Percentiles rank a stretch among this genome's conserved stretches.
phyloP scores from a whole-genome alignment of 768 basidiomycete species.

The Hericium coralloides region DNA sequence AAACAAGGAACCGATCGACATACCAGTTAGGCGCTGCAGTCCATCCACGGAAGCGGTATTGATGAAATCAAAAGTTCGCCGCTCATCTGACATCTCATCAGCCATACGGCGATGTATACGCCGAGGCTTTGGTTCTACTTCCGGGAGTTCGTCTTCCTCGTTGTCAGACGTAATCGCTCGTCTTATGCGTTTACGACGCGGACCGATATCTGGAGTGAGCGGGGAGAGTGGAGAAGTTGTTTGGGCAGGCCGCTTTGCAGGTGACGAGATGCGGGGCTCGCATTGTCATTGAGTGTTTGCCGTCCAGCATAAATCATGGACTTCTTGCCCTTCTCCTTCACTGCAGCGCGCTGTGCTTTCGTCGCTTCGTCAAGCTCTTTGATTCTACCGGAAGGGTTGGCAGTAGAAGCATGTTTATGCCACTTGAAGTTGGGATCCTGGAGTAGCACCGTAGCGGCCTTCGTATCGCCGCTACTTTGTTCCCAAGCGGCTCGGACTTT shows the following conservation, averaged over 20 bases:
- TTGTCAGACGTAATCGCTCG: constrained; percentile 55
- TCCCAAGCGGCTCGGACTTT: constrained; percentile 59
- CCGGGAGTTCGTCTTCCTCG: constrained; percentile 50
- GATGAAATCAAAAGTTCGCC: constrained; percentile 57
- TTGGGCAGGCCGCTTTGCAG: constrained; percentile 18
- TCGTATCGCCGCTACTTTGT: constrained; percentile 51
- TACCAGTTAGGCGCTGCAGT: constrained; percentile 70
- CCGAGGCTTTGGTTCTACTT: constrained; percentile 36
- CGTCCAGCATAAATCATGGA: constrained; percentile 79
- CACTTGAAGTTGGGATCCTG: constrained; percentile 37
- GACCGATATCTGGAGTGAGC: constrained; percentile 31
- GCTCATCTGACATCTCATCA: constrained; percentile 32
- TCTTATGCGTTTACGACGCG: constrained; percentile 42
- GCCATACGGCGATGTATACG: constrained; percentile 22
- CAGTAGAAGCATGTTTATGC: not conserved
- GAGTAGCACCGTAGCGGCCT: constrained; percentile 49
- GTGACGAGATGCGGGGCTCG: constrained; percentile 16
- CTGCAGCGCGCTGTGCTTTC: constrained; percentile 54
- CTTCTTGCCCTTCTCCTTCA: constrained; percentile 68
- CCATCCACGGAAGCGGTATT: constrained; percentile 54
- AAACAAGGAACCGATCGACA: constrained; percentile 12
- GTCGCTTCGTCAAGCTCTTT: constrained; percentile 68
- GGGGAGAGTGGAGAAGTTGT: constrained; percentile 31
- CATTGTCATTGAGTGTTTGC: constrained; percentile 31
- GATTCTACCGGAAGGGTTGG: constrained; percentile 43